These are phyloP conservation scores for Fusarium sp. DNA, from an alignment of 2,329 filamentous ascomycete genomes.

Conservation along the genomic window DNA sequence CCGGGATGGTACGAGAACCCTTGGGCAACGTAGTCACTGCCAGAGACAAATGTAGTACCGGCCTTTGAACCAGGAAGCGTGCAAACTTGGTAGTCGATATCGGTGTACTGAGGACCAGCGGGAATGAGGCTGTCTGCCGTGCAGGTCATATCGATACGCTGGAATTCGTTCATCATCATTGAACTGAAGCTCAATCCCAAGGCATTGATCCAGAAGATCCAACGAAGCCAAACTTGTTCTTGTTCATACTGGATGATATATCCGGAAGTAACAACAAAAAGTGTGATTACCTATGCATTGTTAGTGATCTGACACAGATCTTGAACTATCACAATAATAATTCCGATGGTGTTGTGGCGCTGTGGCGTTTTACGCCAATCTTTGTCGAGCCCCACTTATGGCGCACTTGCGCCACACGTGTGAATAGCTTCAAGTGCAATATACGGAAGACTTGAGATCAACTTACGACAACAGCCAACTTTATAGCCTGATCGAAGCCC, in stretches of 20 bases:
- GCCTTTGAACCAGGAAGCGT: conserved; percentile 78
- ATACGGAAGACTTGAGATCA: not conserved
- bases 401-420: not conserved
- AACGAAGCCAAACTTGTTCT: conserved; percentile 81
- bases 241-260: conserved; percentile 85
- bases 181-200: conserved; percentile 80
- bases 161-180: conserved; percentile 91
- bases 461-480: conserved; percentile 77
- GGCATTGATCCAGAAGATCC: conserved; percentile 84
- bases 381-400: not conserved
- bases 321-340: no score
- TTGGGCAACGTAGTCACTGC: conserved; percentile 75
- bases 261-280: conserved; percentile 85
- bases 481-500: conserved; percentile 88
- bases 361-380: not conserved
- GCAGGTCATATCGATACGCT: conserved; percentile 75
- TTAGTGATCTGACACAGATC: not conserved
- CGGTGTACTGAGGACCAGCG: conserved; percentile 74
- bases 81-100: conserved; percentile 83
- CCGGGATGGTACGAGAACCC: conserved; percentile 75
- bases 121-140: conserved; percentile 77
- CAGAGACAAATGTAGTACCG: conserved; percentile 73
- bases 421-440: not conserved
- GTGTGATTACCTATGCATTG: conserved; percentile 65
- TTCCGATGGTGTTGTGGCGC: not conserved